Percentiles rank a stretch among this genome's conserved stretches.
These are phyloP conservation scores for Truncatella angustata DNA, from an alignment of 2,329 filamentous ascomycete species.

Conservation along the genomic window DNA sequence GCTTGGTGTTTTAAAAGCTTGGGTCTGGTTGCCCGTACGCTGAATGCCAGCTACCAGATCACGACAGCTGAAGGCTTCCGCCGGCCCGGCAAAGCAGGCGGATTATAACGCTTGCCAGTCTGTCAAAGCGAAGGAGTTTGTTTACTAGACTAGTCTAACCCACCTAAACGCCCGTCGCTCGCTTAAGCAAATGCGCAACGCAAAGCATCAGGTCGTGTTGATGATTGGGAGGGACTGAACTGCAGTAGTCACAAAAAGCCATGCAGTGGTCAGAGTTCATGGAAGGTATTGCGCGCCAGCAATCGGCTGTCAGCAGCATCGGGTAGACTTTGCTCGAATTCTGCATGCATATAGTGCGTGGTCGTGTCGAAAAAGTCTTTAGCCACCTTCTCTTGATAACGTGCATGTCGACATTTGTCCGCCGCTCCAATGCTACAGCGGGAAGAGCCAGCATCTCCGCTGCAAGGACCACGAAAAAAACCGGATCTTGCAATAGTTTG, in stretches of 20 bases:
- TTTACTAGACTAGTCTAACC: background rate
- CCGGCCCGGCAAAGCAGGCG: too few relatives aligned
- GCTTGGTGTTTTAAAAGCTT: conserved; percentile 19
- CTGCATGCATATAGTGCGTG: background rate
- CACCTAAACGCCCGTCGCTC: background rate
- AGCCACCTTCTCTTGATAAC: background rate
- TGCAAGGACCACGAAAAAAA: background rate
- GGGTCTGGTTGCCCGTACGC: too few relatives aligned
- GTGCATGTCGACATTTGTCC: conserved; percentile 1
- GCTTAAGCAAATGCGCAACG: background rate
- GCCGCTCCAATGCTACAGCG: background rate
- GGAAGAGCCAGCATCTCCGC: background rate
- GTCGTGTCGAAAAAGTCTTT: background rate
- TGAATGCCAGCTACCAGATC: too few relatives aligned
- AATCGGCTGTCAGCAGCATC: background rate
- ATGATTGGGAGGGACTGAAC: background rate
- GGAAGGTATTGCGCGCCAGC: background rate
- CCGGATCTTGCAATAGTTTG: background rate
- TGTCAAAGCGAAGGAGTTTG: background rate
- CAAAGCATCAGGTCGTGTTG: conserved; percentile 3
- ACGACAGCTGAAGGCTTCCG: too few relatives aligned
- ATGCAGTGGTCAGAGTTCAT: background rate
- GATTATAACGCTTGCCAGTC: too few relatives aligned
- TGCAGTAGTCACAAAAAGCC: background rate
- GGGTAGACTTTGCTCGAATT: background rate